These are phyloP conservation scores for Globisporangium yorkense DNA, from an alignment of 352 stramenopile genomes.

Conservation along the genomic window DNA sequence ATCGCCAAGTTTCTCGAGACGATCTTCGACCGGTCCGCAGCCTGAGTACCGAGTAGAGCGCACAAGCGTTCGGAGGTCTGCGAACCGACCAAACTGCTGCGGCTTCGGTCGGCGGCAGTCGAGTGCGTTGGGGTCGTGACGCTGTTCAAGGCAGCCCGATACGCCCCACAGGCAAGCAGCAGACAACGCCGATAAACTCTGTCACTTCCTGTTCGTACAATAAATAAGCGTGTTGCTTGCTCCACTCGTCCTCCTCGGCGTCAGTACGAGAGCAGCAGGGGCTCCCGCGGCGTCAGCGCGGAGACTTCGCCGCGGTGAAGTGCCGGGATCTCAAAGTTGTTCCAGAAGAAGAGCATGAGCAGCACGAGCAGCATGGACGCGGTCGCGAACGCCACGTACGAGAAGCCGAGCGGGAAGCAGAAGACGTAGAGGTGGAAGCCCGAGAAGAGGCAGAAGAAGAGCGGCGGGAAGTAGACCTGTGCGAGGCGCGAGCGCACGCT, in stretches of 20 bases:
- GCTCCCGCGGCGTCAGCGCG: slow-evolving; percentile 12
- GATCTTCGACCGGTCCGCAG: too few relatives aligned
- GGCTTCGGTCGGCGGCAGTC: too few relatives aligned
- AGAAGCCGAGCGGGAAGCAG: slow-evolving; percentile 91
- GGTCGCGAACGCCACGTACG: slow-evolving; percentile 75
- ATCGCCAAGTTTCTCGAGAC: too few relatives aligned
- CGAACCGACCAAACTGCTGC: too few relatives aligned
- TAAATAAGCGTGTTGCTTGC: neutral
- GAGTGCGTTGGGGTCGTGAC: too few relatives aligned
- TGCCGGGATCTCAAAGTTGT: slow-evolving; percentile 62
- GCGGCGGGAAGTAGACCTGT: slow-evolving; percentile 77
- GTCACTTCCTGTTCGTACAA: neutral
- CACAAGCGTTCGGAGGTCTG: too few relatives aligned
- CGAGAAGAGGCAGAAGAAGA: slow-evolving; percentile 93
- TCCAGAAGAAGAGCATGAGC: slow-evolving; percentile 67
- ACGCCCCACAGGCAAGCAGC: too few relatives aligned
- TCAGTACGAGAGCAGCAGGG: slow-evolving; percentile 1
- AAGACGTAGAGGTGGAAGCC: slow-evolving; percentile 96
- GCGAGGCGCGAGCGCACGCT: slow-evolving; percentile 68
- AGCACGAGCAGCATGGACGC: slow-evolving; percentile 35
- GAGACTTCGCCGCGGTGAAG: slow-evolving; percentile 42
- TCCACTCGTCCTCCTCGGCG: too few relatives aligned
- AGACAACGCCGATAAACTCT: neutral
- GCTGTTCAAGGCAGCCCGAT: too few relatives aligned
- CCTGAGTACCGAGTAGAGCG: too few relatives aligned